Conservation (phyloP, 106 monocot genomes). For the Narthecium ossifragum region DNA sequence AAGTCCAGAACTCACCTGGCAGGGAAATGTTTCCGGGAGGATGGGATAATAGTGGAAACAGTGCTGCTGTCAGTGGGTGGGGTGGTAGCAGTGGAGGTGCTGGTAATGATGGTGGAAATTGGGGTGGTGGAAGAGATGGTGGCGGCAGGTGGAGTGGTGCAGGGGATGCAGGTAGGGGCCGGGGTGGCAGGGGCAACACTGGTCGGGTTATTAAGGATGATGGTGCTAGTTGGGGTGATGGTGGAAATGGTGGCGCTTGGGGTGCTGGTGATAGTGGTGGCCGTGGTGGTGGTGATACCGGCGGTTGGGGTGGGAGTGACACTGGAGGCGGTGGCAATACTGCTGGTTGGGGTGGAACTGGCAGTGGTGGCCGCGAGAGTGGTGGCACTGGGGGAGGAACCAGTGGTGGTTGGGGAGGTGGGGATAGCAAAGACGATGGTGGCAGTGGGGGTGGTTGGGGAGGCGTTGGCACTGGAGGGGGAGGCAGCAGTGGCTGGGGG, state of each 20-base stretch:
- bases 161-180: background rate
- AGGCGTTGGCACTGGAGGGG: background rate
- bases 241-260: conserved; percentile 4
- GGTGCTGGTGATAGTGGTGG: conserved; percentile 8
- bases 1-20: conserved; percentile 58
- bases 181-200: conserved; percentile 4
- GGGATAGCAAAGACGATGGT: background rate
- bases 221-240: conserved; percentile 8
- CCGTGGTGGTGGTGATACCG: background rate
- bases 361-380: background rate
- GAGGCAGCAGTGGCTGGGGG: background rate
- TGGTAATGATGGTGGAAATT: conserved; percentile 2
- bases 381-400: background rate
- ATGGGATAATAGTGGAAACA: conserved; percentile 24
- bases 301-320: background rate
- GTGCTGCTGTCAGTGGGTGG: conserved; percentile 18
- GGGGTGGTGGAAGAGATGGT: background rate
- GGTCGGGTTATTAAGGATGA: conserved; percentile 5
- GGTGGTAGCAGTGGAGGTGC: conserved; percentile 10
- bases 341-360: background rate
- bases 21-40: conserved; percentile 51
- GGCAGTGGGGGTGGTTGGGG: conserved; percentile 5
- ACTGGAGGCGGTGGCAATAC: background rate
- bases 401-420: conserved; percentile 4
- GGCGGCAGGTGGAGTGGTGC: conserved; percentile 9